Evolutionary conservation across 495 filamentous ascomycete genomes (phyloP).

Genomic region (Trichoderma erinaceum): DNA sequence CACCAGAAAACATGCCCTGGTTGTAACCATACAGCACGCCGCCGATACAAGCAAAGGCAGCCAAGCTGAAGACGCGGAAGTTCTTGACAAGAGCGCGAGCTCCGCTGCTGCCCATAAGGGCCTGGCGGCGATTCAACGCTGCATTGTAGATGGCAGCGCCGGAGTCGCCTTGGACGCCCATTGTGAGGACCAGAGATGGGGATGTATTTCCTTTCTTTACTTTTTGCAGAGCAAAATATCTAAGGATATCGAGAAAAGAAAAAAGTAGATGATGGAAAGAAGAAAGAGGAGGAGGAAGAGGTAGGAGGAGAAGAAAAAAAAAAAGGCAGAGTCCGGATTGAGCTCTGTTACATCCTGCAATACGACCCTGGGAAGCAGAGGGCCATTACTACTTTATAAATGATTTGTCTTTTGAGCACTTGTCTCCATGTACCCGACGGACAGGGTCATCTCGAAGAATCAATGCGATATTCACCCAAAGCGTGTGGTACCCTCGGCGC

Average conservation of each 20-base stretch:
- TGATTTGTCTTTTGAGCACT: neutral
- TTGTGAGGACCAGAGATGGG: neutral
- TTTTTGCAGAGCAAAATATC: neutral
- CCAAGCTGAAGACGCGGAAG: constrained; percentile 63
- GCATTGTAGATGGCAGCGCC: constrained; percentile 51
- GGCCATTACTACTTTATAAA: constrained; percentile 8
- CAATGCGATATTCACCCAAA: neutral
- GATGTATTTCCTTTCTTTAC: neutral
- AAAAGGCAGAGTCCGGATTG: neutral
- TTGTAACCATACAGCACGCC: constrained; percentile 64
- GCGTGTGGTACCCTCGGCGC: neutral
- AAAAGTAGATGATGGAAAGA: neutral
- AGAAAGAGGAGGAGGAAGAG: neutral
- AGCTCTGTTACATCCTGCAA: constrained; percentile 8
- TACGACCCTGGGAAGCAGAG: neutral
- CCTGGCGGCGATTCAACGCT: constrained; percentile 57
- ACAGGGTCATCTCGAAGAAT: neutral
- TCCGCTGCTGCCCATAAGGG: constrained; percentile 57
- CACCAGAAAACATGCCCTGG: constrained; percentile 74
- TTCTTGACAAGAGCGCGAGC: constrained; percentile 62
- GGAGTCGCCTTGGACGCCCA: constrained; percentile 27
- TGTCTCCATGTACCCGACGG: constrained; percentile 7
- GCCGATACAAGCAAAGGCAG: constrained; percentile 72
- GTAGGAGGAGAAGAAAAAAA: neutral
- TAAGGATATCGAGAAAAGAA: neutral